Evolutionary conservation across 345 rosid species (phyloP).

Genomic region (Erodium maritimum): DNA sequence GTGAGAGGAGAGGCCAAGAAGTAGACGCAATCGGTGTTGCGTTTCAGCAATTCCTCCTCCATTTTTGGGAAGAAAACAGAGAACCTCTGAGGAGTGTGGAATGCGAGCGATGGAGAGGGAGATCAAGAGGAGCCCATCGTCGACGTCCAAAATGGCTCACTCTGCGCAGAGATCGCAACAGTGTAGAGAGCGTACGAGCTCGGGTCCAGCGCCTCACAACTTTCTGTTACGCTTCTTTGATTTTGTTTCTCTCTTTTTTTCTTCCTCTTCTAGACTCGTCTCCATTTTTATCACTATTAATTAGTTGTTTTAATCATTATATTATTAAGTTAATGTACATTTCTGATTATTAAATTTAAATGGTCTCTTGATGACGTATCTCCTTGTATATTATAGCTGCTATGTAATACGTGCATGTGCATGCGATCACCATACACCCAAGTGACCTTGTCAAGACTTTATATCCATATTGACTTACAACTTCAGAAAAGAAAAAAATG

Average conservation of each 20-base stretch:
- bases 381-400: too few species aligned
- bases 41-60: constrained; percentile 39
- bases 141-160: not conserved
- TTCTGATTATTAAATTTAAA: too few species aligned
- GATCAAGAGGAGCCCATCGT: not conserved
- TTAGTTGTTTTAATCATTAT: too few species aligned
- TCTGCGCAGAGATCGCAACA: not conserved
- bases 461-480: too few species aligned
- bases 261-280: not conserved
- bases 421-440: too few species aligned
- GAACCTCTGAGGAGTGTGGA: constrained; percentile 12
- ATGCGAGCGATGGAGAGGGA: constrained; percentile 6
- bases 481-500: too few species aligned
- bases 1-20: constrained; percentile 67
- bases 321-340: too few species aligned
- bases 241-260: too few species aligned
- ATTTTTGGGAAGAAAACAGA: constrained; percentile 18
- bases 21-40: constrained; percentile 55
- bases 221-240: not conserved
- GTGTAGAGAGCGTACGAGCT: not conserved
- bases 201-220: not conserved
- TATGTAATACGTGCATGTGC: too few species aligned
- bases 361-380: too few species aligned
- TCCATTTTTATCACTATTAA: too few species aligned
- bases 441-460: too few species aligned